These are phyloP conservation scores for Acarospora socialis DNA, from an alignment of 2,329 filamentous ascomycete species.

Conservation along the genomic window DNA sequence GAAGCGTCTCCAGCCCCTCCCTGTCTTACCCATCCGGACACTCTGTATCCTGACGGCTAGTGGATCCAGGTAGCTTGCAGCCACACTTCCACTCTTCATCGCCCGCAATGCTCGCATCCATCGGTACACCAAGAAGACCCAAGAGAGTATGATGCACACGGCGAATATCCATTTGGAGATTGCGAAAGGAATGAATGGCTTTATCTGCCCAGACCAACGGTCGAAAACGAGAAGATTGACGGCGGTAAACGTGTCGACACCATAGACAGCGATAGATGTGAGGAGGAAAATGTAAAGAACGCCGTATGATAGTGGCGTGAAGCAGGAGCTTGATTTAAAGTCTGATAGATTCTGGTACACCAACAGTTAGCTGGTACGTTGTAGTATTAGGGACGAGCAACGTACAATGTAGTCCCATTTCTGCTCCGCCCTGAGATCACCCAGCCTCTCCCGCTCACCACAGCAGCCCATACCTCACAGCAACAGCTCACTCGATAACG, in stretches of 20 bases:
- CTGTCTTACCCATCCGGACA: constrained; percentile 52
- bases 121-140: constrained; percentile 66
- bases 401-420: constrained; percentile 89
- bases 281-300: constrained; percentile 72
- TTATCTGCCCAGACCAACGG: constrained; percentile 71
- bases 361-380: constrained; percentile 1
- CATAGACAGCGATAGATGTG: constrained; percentile 71
- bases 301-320: constrained; percentile 63
- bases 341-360: constrained; percentile 44
- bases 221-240: constrained; percentile 82
- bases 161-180: constrained; percentile 93
- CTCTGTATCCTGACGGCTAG: constrained; percentile 75
- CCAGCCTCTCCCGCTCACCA: constrained; percentile 45
- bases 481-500: background rate
- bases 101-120: constrained; percentile 66
- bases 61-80: constrained; percentile 80
- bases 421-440: constrained; percentile 63
- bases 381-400: constrained; percentile 10
- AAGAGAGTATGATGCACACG: constrained; percentile 79
- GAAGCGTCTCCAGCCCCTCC: constrained; percentile 75
- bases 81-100: constrained; percentile 72
- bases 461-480: constrained; percentile 47
- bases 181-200: constrained; percentile 60
- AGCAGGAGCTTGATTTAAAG: constrained; percentile 71
- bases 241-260: constrained; percentile 82